phyloP scores from a whole-genome alignment of 345 rosid species.

The Clarkia xantiana region DNA sequence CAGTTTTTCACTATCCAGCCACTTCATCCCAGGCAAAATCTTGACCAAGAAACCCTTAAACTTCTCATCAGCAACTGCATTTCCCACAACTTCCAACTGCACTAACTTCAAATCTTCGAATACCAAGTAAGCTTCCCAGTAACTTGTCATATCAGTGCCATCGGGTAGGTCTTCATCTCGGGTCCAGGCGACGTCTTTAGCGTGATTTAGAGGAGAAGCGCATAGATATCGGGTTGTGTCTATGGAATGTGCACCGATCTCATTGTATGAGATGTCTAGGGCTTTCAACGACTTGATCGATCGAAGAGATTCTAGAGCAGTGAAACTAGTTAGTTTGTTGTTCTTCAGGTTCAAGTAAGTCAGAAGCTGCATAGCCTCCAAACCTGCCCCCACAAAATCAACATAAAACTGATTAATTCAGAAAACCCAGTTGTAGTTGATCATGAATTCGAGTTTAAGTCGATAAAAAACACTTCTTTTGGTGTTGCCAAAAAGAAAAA shows the following conservation, averaged over 20 bases:
- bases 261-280: constrained; percentile 65
- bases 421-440: too few relatives aligned
- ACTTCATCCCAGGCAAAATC: constrained; percentile 47
- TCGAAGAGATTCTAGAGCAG: constrained; percentile 61
- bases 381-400: background rate
- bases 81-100: constrained; percentile 54
- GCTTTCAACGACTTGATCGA: constrained; percentile 46
- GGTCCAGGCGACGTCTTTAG: constrained; percentile 27
- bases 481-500: too few relatives aligned
- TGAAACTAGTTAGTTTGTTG: constrained; percentile 55
- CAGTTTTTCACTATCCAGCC: constrained; percentile 41
- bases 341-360: constrained; percentile 50
- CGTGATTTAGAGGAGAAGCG: constrained; percentile 66
- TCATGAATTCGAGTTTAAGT: too few relatives aligned
- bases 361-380: constrained; percentile 79
- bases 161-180: constrained; percentile 16
- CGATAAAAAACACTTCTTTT: too few relatives aligned
- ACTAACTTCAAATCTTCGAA: constrained; percentile 46
- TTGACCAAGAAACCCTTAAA: constrained; percentile 42
- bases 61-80: constrained; percentile 37
- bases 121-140: constrained; percentile 63
- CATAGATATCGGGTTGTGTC: constrained; percentile 65
- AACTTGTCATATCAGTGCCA: constrained; percentile 16
- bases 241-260: constrained; percentile 71
- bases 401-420: background rate